These are phyloP conservation scores for Mycena citricolor DNA, from an alignment of 1,284 basidiomycete genomes.

Conservation along the genomic window DNA sequence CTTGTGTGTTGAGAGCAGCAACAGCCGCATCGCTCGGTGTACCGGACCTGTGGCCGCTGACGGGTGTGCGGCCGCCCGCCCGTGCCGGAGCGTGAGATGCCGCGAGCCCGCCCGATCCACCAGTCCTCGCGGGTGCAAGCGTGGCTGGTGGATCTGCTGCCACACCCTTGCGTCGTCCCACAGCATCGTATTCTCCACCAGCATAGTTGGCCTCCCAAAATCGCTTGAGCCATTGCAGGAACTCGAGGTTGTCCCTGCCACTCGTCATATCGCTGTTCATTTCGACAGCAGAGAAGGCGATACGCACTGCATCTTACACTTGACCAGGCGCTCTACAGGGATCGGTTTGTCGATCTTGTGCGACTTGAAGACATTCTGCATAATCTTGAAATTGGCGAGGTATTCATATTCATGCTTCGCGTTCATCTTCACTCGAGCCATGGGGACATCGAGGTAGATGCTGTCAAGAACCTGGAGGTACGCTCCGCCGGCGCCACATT, in stretches of 20 bases:
- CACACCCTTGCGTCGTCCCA: slow-evolving; percentile 77
- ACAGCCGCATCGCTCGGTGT: slow-evolving; percentile 58
- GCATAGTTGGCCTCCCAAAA: slow-evolving; percentile 95
- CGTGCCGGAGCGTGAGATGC: slow-evolving; percentile 36
- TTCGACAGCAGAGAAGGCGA: slow-evolving; percentile 29
- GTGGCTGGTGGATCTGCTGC: slow-evolving; percentile 73
- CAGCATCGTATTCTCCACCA: slow-evolving; percentile 88
- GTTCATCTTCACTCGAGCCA: slow-evolving; percentile 88
- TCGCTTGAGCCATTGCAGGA: slow-evolving; percentile 95
- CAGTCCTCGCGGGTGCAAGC: slow-evolving; percentile 68
- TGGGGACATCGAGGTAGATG: slow-evolving; percentile 88
- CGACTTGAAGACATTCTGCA: slow-evolving; percentile 85
- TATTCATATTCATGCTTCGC: slow-evolving; percentile 97
- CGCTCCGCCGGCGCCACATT: slow-evolving; percentile 88
- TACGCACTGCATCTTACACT: slow-evolving; percentile 99
- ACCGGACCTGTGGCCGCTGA: slow-evolving; percentile 63
- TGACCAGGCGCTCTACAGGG: slow-evolving; percentile 87
- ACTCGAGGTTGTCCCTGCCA: slow-evolving; percentile 93
- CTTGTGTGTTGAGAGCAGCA: slow-evolving; percentile 69
- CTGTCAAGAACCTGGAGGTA: slow-evolving; percentile 95
- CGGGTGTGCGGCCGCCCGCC: slow-evolving; percentile 69
- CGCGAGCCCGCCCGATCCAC: neutral
- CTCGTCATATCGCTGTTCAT: too few species aligned
- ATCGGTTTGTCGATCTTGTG: slow-evolving; percentile 98
- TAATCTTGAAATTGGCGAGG: slow-evolving; percentile 91